Evolutionary conservation across 768 basidiomycete genomes (phyloP).

Genomic region (Russula lepida): DNA sequence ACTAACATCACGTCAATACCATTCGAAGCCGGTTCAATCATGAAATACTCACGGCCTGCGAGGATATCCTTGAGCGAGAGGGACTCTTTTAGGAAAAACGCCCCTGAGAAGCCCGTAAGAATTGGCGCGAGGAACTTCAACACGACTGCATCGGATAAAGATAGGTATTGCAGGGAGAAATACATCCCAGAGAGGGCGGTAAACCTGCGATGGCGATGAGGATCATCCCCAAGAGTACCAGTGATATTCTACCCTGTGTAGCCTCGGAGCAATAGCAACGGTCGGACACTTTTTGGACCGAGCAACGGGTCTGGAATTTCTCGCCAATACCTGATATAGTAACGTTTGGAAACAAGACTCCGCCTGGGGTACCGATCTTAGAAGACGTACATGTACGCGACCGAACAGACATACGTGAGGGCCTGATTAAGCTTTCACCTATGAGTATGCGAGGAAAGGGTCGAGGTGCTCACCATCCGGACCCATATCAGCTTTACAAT

Average conservation of each 20-base stretch:
- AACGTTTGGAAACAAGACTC: not conserved
- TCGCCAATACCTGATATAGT: slow-evolving; percentile 28
- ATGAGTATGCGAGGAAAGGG: not conserved
- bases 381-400: slow-evolving; percentile 38
- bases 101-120: slow-evolving; percentile 52
- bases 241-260: slow-evolving; percentile 43
- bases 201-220: slow-evolving; percentile 39
- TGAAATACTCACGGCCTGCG: slow-evolving; percentile 37
- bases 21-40: not conserved
- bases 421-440: slow-evolving; percentile 26
- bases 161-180: slow-evolving; percentile 64
- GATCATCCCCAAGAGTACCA: not conserved
- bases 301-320: slow-evolving; percentile 49
- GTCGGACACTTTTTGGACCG: slow-evolving; percentile 62
- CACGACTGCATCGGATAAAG: slow-evolving; percentile 70
- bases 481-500: slow-evolving; percentile 40
- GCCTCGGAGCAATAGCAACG: slow-evolving; percentile 49
- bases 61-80: slow-evolving; percentile 47
- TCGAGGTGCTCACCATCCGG: slow-evolving; percentile 41
- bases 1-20: slow-evolving; percentile 29
- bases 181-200: slow-evolving; percentile 64
- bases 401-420: slow-evolving; percentile 45
- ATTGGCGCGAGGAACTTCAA: slow-evolving; percentile 70
- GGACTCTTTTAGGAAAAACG: slow-evolving; percentile 51
- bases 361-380: not conserved